phyloP scores from a whole-genome alignment of 1,284 basidiomycete genomes.

The Moniliophthora roreri region DNA sequence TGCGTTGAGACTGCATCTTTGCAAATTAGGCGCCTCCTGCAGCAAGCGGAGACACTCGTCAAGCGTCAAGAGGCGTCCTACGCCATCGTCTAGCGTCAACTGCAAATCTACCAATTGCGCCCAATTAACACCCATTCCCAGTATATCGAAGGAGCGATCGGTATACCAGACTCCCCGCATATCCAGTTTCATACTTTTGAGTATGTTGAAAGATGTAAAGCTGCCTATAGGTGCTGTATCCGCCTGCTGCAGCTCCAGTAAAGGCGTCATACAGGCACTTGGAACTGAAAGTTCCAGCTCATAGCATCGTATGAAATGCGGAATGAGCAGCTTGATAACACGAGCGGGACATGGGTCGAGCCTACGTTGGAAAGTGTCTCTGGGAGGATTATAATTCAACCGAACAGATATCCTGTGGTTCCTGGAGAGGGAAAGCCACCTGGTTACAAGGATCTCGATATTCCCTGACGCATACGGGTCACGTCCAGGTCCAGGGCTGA shows the following conservation, averaged over 20 bases:
- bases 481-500: slow-evolving; percentile 15
- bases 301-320: slow-evolving; percentile 33
- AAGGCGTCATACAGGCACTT: slow-evolving; percentile 22
- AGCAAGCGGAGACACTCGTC: too few relatives aligned
- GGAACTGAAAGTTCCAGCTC: slow-evolving; percentile 33
- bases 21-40: too few relatives aligned
- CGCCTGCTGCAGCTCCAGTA: slow-evolving; percentile 22
- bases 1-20: slow-evolving; percentile 1
- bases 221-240: slow-evolving; percentile 23
- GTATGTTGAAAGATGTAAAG: slow-evolving; percentile 30
- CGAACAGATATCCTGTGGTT: slow-evolving; percentile 33
- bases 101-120: too few relatives aligned
- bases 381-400: slow-evolving; percentile 18
- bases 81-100: too few relatives aligned
- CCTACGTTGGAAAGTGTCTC: slow-evolving; percentile 19
- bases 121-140: too few relatives aligned
- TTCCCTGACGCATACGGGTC: background rate
- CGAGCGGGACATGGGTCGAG: slow-evolving; percentile 25
- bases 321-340: slow-evolving; percentile 29
- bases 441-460: slow-evolving; percentile 18
- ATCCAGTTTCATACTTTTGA: slow-evolving; percentile 24
- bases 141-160: too few relatives aligned
- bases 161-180: background rate
- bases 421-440: slow-evolving; percentile 38
- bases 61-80: too few relatives aligned